Percentiles rank a stretch among this genome's conserved stretches.
These are phyloP conservation scores for Suhomyces kunorum DNA, from an alignment of 1,139 yeast species.

Conservation along the genomic window DNA sequence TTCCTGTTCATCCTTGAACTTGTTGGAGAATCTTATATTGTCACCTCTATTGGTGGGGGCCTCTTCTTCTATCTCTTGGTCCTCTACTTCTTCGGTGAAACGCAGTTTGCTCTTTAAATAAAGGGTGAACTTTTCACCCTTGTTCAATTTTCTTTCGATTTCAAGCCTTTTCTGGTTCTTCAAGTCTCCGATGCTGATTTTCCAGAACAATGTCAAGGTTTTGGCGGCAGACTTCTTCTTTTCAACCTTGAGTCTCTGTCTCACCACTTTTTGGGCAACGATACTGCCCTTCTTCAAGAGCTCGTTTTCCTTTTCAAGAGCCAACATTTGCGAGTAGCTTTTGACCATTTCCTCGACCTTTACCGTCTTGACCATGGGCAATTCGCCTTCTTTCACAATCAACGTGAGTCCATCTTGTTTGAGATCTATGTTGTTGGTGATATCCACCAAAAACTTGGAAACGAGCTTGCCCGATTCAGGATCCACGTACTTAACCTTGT, in stretches of 20 bases:
- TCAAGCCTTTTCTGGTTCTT: constrained; percentile 40
- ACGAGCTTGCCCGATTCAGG: constrained; percentile 26
- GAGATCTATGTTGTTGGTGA: constrained; percentile 36
- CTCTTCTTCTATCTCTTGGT: constrained; percentile 11
- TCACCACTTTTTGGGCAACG: constrained; percentile 32
- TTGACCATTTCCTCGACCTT: constrained; percentile 37
- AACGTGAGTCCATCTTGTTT: constrained; percentile 32
- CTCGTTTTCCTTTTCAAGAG: constrained; percentile 34
- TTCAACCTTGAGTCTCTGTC: constrained; percentile 33
- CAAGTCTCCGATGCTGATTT: constrained; percentile 43
- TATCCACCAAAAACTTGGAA: constrained; percentile 26
- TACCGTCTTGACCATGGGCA: constrained; percentile 33
- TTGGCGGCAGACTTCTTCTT: constrained; percentile 43
- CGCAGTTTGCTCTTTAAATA: constrained; percentile 24
- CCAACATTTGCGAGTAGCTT: constrained; percentile 34
- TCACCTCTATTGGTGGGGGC: constrained; percentile 4
- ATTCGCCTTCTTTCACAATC: constrained; percentile 26
- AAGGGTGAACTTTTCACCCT: constrained; percentile 38
- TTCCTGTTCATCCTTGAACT: constrained; percentile 22
- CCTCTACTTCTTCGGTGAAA: constrained; percentile 14
- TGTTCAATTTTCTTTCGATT: constrained; percentile 32
- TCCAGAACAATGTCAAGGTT: constrained; percentile 38
- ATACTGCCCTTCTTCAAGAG: constrained; percentile 38
- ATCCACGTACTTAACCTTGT: constrained; percentile 31
- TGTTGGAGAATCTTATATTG: constrained; percentile 11